Conservation (phyloP, 805 yeast genomes). For the Wickerhamiella azymoides region DNA sequence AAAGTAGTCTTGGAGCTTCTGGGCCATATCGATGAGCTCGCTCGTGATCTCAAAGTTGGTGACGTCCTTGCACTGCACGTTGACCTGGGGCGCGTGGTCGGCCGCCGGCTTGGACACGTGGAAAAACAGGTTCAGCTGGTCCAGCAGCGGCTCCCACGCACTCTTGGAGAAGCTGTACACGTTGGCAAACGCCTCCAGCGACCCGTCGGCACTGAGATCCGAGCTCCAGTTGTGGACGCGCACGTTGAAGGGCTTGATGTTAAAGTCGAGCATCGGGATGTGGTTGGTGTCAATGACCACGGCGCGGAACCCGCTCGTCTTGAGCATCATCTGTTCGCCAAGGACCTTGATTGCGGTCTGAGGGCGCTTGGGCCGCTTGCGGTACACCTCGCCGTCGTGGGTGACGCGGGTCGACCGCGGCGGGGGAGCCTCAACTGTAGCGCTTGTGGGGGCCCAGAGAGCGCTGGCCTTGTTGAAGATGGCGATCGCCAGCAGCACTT, state of each 20-base stretch:
- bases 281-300: constrained; percentile 88
- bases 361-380: not conserved
- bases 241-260: constrained; percentile 52
- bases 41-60: constrained; percentile 77
- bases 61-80: constrained; percentile 57
- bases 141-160: constrained; percentile 89
- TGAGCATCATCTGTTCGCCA: constrained; percentile 54
- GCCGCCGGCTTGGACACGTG: constrained; percentile 41
- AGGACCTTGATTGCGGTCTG: constrained; percentile 26
- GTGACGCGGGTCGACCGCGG: not conserved
- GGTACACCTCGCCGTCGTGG: not conserved
- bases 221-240: constrained; percentile 76
- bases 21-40: constrained; percentile 60
- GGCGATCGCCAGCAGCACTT: constrained; percentile 62
- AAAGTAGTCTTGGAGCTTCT: constrained; percentile 46
- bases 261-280: constrained; percentile 71
- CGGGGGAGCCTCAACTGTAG: not conserved
- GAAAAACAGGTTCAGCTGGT: constrained; percentile 69
- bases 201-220: constrained; percentile 55
- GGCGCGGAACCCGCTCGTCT: constrained; percentile 61
- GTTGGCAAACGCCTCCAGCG: constrained; percentile 52
- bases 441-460: constrained; percentile 12
- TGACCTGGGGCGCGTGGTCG: constrained; percentile 40
- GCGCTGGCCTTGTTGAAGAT: constrained; percentile 58
- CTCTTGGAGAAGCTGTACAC: constrained; percentile 80